Conservation (phyloP, 2,329 filamentous ascomycete species). For the Colletotrichum shisoi region DNA sequence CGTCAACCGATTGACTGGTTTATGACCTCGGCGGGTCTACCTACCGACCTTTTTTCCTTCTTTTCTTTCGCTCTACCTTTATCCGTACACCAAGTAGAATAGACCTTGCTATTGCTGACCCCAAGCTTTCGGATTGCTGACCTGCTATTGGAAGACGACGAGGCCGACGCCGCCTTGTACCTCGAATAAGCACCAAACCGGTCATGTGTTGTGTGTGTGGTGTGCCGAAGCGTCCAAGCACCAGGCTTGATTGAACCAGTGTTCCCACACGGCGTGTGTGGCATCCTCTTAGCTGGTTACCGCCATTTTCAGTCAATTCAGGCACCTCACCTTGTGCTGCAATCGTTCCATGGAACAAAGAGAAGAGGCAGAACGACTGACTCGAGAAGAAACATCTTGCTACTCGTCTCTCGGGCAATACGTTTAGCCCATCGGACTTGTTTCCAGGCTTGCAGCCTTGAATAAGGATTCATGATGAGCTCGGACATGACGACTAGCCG, state of each 20-base stretch:
- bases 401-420: conserved; percentile 33
- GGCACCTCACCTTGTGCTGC: conserved; percentile 29
- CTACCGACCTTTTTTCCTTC: conserved; percentile 28
- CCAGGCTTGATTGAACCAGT: conserved; percentile 14
- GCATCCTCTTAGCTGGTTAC: conserved; percentile 14
- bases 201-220: neutral
- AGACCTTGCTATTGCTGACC: conserved; percentile 21
- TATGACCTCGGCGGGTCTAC: conserved; percentile 31
- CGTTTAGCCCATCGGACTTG: conserved; percentile 22
- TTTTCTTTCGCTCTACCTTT: neutral
- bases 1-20: conserved; percentile 28
- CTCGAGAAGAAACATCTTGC: conserved; percentile 35
- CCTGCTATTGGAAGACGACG: conserved; percentile 30
- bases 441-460: neutral
- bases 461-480: conserved; percentile 8
- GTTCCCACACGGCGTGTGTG: conserved; percentile 8
- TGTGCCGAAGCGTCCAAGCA: conserved; percentile 24
- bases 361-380: conserved; percentile 33
- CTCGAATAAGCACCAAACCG: conserved; percentile 21
- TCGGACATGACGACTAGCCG: conserved; percentile 11
- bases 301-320: conserved; percentile 35
- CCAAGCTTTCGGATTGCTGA: conserved; percentile 28
- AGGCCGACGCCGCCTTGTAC: conserved; percentile 16
- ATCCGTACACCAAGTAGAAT: conserved; percentile 6
- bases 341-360: conserved; percentile 31